A percentile compares a stretch with the other conserved stretches of the same genome.
Conservation (phyloP, 2,329 filamentous ascomycete genomes). For the Samsoniella hepiali region DNA sequence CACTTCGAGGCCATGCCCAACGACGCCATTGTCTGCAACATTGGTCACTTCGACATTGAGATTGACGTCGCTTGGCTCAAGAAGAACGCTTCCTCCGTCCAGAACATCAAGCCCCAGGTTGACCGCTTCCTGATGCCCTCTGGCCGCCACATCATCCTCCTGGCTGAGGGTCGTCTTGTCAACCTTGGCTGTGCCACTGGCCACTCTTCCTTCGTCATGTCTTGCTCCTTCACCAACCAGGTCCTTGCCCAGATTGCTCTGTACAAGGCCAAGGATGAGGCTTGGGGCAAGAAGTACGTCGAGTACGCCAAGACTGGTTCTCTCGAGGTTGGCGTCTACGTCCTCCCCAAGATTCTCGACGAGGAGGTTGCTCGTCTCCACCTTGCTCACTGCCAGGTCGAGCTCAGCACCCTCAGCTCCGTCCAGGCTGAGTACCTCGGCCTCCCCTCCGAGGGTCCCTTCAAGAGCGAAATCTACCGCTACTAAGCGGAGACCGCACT, state of each 20-base stretch:
- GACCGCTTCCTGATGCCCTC: slow-evolving; percentile 94
- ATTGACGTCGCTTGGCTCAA: slow-evolving; percentile 99
- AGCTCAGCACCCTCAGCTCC: slow-evolving; percentile 80
- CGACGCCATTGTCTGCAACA: slow-evolving; percentile 99
- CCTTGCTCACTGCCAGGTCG: slow-evolving; percentile 87
- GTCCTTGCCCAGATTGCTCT: slow-evolving; percentile 98
- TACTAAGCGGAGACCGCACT: slow-evolving; percentile 37
- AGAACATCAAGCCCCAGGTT: slow-evolving; percentile 99
- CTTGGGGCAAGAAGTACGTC: slow-evolving; percentile 88
- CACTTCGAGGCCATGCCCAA: slow-evolving; percentile 97
- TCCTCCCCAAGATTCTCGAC: slow-evolving; percentile 96
- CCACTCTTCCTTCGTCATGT: slow-evolving; percentile 99
- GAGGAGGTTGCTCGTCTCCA: slow-evolving; percentile 97
- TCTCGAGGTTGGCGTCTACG: slow-evolving; percentile 90
- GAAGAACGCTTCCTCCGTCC: slow-evolving; percentile 86
- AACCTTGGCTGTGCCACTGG: slow-evolving; percentile 99
- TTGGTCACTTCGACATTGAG: slow-evolving; percentile 99
- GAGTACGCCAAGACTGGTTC: slow-evolving; percentile 93
- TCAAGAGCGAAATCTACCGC: slow-evolving; percentile 80
- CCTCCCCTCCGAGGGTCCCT: slow-evolving; percentile 81
- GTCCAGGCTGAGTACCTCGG: slow-evolving; percentile 95
- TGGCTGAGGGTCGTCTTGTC: slow-evolving; percentile 97
- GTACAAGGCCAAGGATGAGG: slow-evolving; percentile 86
- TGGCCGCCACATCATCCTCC: slow-evolving; percentile 96
- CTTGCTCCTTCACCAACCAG: slow-evolving; percentile 99